Base-by-base conservation (phyloP, 139 green algal species). In the Chlamydomonas asymmetrica region DNA sequence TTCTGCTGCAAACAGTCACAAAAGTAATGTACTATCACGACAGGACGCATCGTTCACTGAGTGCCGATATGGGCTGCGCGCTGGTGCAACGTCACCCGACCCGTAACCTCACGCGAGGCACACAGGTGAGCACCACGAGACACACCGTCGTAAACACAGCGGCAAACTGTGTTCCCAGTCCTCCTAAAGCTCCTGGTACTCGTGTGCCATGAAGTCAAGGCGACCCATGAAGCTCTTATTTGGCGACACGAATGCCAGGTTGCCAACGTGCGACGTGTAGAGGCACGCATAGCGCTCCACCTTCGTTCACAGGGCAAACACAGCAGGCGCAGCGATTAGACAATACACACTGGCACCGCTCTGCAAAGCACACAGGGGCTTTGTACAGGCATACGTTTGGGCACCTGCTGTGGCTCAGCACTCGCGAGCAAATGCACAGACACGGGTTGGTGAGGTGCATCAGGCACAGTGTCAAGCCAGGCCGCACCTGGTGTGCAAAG, bases 181-280 rank as follows among this genome's bases (percentile, higher is more conserved):
- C 67, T 25, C 39, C 39, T 5, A 38, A 38, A 43, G 10, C 8
- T 20, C 7, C 65, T 67, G 56, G 34, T 40, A 34, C 74, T 98
- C 95, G 76, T 99, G 95, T 1, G 91, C 92, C 91, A 99, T 92
- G 6, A 72, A 49, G 73, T 99, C 96, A 68, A 92, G 75, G 0
- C 81, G 66, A 1, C 85, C 93, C 48, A 88, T 85, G 73, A 91
- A 99, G 27, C 49, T 89, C 71, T 95, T 97, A n/a, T 96, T 73
- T 0, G 96, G 96, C 0, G 85, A 95, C 73, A 96, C 95, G 67
- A 94, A 94, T 0, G 84, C 69, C 48, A 99, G 68, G 89, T 99
- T 99, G 76, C 67, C 81, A 8, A 98, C 90, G 77, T 98, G 94
- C 72, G 77, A 92, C 40, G 95, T 99, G 92, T 99, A 99, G n/a